A percentile compares a stretch with the other conserved stretches of the same genome.
These are phyloP conservation scores for Areca catechu DNA, from an alignment of 176 grass and related monocot genomes.

Conservation along the genomic window DNA sequence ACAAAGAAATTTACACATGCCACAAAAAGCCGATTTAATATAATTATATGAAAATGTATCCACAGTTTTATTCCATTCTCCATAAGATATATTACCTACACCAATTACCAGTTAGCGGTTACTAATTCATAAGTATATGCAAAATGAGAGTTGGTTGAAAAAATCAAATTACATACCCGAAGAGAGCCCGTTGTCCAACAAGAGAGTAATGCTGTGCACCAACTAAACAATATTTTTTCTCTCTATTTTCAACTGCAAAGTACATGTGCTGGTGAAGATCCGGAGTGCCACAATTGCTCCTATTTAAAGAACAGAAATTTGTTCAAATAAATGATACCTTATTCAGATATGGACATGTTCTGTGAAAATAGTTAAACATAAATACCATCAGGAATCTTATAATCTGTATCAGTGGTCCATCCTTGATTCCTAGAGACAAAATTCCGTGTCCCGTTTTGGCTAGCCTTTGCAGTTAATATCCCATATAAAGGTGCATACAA, in stretches of 20 bases:
- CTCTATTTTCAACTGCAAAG: slow-evolving; percentile 46
- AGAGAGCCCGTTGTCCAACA: slow-evolving; percentile 56
- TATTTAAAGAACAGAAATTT: slow-evolving; percentile 32
- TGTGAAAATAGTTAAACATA: slow-evolving; percentile 8
- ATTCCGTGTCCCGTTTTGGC: slow-evolving; percentile 27
- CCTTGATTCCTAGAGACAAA: slow-evolving; percentile 23
- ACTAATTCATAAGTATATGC: too few species aligned
- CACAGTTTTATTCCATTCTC: too few species aligned
- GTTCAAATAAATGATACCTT: not conserved
- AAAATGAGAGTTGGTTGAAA: too few species aligned
- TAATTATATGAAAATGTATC: too few species aligned
- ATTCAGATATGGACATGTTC: not conserved
- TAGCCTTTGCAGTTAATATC: slow-evolving; percentile 33
- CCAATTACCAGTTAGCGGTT: too few species aligned
- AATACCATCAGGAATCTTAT: slow-evolving; percentile 68
- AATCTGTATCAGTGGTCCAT: slow-evolving; percentile 29
- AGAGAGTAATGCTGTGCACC: slow-evolving; percentile 64
- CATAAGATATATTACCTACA: too few species aligned
- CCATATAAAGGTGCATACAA: slow-evolving; percentile 50
- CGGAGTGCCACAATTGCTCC: slow-evolving; percentile 69
- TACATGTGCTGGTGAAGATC: slow-evolving; percentile 82
- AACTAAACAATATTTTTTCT: slow-evolving; percentile 47
- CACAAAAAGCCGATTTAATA: too few species aligned
- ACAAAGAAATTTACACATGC: too few species aligned
- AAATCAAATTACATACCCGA: slow-evolving; percentile 34